Base-by-base conservation (phyloP, 208 protist species). In the Leishmania gerbilli region DNA sequence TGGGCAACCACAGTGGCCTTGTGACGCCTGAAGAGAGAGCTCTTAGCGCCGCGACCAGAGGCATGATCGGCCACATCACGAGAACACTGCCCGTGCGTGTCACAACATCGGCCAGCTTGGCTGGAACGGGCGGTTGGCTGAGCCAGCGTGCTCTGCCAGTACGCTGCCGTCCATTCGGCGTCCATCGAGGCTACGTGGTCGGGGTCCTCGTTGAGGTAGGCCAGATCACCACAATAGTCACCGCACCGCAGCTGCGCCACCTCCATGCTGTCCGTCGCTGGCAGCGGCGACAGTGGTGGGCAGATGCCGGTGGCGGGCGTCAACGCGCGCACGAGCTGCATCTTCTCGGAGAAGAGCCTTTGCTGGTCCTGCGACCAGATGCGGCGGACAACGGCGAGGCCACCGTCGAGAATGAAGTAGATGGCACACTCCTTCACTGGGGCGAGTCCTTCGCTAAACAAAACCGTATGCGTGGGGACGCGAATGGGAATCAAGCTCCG, bases 141-240 rank as follows among this genome's bases (percentile, higher is more conserved):
- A 3, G 71, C 31, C 56, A 95, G 81, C 27, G 87, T 87, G 17
- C 83, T 74, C 15, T 86, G 81, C 91, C 91, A 97, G 83, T 97
- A 93, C 31, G 60, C 79, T 27, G 77, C 53, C 4, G 88, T 90
- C 89, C 91, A 94, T 58, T 91, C 74, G 31, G 78, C 83, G 42
- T 87, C 89, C 11, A 92, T 87, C 2, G 89, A 89, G 0, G 88
- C 86, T n/a, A 89, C 87, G 49, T 85, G 72, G 85, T 97, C 92
- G 0, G 91, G 90, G 72, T 92, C 78, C 71, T 95, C 84, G 62
- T 79, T 81, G 21, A 97, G 84, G 42, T 95, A 83, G 49, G 85
- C 90, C 19, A 97, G 79, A 58, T 97, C 93, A 3, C 93, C 93
- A 76, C 92, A 93, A 42, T 93, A 88, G 75, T 95, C 93, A 24